Conservation (phyloP, 495 filamentous ascomycete species). For the Zalerion maritima region DNA sequence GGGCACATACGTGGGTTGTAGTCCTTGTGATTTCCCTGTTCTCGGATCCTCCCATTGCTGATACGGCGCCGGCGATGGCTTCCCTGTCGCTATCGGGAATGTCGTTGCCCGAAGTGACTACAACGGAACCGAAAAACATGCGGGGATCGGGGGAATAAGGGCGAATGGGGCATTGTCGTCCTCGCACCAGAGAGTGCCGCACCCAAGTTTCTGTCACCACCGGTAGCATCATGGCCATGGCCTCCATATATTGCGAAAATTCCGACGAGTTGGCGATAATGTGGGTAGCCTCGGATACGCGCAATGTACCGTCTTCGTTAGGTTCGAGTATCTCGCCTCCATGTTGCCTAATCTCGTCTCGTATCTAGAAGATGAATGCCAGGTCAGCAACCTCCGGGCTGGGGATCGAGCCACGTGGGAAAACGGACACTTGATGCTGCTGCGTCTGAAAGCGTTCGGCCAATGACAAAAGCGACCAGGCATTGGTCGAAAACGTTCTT, state of each 20-base stretch:
- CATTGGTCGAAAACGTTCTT: too few relatives aligned
- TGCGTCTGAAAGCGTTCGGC: too few relatives aligned
- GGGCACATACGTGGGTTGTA: slow-evolving; percentile 80
- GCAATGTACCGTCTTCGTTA: slow-evolving; percentile 28
- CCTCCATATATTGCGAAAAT: slow-evolving; percentile 66
- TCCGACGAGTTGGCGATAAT: slow-evolving; percentile 75
- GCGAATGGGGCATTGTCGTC: slow-evolving; percentile 58
- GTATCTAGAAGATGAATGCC: too few relatives aligned
- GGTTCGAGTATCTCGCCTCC: slow-evolving; percentile 38
- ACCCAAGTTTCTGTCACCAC: slow-evolving; percentile 80
- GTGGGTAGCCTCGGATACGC: slow-evolving; percentile 54
- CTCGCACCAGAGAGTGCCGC: slow-evolving; percentile 46
- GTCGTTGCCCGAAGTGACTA: slow-evolving; percentile 57
- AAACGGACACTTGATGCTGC: too few relatives aligned
- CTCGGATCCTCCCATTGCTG: slow-evolving; percentile 79
- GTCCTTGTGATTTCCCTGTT: slow-evolving; percentile 49
- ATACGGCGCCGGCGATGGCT: slow-evolving; percentile 74
- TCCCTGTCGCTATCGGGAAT: slow-evolving; percentile 84
- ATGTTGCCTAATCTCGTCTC: slow-evolving; percentile 41
- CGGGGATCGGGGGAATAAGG: slow-evolving; percentile 82
- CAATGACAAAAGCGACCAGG: too few relatives aligned
- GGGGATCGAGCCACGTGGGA: too few relatives aligned
- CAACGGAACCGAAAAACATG: slow-evolving; percentile 74
- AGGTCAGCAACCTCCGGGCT: too few relatives aligned
- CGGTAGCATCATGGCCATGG: slow-evolving; percentile 59